These are phyloP conservation scores for Xylaria sp. DNA, from an alignment of 2,329 filamentous ascomycete species.

Conservation along the genomic window DNA sequence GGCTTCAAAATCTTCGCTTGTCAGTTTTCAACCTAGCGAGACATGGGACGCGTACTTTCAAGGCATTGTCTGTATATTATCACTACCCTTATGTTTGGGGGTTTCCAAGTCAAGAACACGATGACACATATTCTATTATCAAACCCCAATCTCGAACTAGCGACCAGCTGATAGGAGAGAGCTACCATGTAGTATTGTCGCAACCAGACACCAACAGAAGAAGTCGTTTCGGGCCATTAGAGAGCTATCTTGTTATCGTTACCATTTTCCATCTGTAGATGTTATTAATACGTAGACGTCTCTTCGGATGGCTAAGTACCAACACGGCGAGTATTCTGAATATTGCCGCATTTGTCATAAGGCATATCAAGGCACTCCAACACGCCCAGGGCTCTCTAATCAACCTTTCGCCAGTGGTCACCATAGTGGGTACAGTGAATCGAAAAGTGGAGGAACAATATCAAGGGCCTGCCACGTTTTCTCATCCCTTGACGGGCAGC, in stretches of 20 bases:
- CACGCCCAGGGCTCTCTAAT: not conserved
- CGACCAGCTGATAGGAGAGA: not conserved
- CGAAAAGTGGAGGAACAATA: not conserved
- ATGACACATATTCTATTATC: not conserved
- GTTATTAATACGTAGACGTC: not conserved
- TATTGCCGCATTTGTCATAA: not conserved
- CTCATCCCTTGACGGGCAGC: slow-evolving; percentile 5
- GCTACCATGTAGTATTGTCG: not conserved
- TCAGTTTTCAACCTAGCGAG: not conserved
- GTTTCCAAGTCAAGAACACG: not conserved
- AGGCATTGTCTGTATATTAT: not conserved
- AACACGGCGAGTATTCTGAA: not conserved
- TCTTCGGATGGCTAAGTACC: not conserved
- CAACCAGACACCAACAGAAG: not conserved
- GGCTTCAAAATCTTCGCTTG: not conserved
- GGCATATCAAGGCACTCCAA: not conserved
- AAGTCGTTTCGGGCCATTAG: not conserved
- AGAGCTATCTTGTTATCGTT: not conserved
- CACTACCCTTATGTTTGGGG: not conserved
- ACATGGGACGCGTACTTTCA: not conserved
- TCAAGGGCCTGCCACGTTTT: slow-evolving; percentile 7
- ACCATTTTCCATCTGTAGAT: too few relatives aligned
- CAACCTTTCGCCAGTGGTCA: not conserved
- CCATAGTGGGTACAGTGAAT: slow-evolving; percentile 1
- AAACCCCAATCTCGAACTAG: too few relatives aligned